phyloP scores from a whole-genome alignment of 768 basidiomycete species.

The Mrakia gelida region DNA sequence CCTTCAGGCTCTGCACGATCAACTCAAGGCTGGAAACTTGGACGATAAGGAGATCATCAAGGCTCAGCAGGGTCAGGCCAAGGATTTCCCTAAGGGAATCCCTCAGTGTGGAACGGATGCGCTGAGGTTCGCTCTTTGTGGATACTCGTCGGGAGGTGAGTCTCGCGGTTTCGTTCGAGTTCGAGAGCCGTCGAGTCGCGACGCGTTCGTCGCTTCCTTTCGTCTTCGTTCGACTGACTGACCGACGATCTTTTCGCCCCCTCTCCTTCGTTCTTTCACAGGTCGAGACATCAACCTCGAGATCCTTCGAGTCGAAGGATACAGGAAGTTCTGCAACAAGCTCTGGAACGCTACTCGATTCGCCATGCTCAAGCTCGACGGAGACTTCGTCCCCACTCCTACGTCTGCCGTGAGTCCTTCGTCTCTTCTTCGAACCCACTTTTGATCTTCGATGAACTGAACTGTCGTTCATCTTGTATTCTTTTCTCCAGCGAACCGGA shows the following conservation, averaged over 20 bases:
- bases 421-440: neutral
- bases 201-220: constrained; percentile 28
- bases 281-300: constrained; percentile 97
- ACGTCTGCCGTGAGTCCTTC: constrained; percentile 57
- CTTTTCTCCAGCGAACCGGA: constrained; percentile 64
- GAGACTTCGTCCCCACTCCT: constrained; percentile 68
- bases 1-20: constrained; percentile 74
- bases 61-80: constrained; percentile 93
- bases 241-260: neutral
- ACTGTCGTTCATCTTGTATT: neutral
- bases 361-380: constrained; percentile 93
- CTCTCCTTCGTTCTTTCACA: constrained; percentile 39
- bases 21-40: constrained; percentile 83
- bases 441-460: constrained; percentile 1
- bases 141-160: constrained; percentile 83
- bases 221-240: neutral
- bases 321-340: constrained; percentile 99
- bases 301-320: constrained; percentile 91
- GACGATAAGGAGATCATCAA: constrained; percentile 88
- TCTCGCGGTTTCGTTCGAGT: constrained; percentile 65
- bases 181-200: constrained; percentile 41
- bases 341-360: constrained; percentile 99
- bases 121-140: constrained; percentile 87
- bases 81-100: constrained; percentile 97
- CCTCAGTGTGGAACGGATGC: constrained; percentile 98